Base-by-base conservation (phyloP, 805 yeast genomes). In the Starmerella powellii region DNA sequence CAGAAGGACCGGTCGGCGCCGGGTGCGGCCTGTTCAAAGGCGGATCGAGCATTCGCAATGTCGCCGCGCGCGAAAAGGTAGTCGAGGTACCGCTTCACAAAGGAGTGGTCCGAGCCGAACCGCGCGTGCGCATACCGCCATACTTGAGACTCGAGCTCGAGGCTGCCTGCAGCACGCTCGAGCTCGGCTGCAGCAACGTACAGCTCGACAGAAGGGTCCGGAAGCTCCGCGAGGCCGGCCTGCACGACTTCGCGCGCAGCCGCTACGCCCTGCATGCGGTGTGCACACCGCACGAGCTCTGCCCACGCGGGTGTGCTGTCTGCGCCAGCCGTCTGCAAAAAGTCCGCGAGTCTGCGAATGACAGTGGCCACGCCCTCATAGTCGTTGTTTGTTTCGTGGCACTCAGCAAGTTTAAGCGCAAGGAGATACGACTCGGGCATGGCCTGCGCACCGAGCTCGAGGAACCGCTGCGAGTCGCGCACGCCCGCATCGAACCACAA, bases 151-250 rank as follows among this genome's bases (percentile, higher is more conserved):
- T 95, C 87, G 34, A 82, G 75, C 41, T 74, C 77, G 19, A 70
- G 63, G 32, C 56, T 55, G 46, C 73, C 78, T 45, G 78, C 68
- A 50, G 67, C 67, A 52, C 72, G 77, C 56, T 88, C 98, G 65
- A 86, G 67, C 56, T 74, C 65, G 0, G 96, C 95, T 54, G 81
- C 80, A 45, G 83, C 88, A 17, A 78, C 77, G 60, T 72, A 88
- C 17, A 88, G 84, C 64, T 77, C 76, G 0, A 93, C 79, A 32
- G 80, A 56, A 6, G 51, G 44, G n/a, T 34, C 34, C 2, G 34
- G 28, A 3, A 45, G 32, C 15, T 12, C 71, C 55, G 76, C 74
- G 52, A 94, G 73, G 8, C 81, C 80, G 50, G 69, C 72, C 42
- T 80, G 71, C 57, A 86, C 85, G 2, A 83, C 66, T 19, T 66